Conservation (phyloP, 129 eudicot genomes). For the Apium graveolens region DNA sequence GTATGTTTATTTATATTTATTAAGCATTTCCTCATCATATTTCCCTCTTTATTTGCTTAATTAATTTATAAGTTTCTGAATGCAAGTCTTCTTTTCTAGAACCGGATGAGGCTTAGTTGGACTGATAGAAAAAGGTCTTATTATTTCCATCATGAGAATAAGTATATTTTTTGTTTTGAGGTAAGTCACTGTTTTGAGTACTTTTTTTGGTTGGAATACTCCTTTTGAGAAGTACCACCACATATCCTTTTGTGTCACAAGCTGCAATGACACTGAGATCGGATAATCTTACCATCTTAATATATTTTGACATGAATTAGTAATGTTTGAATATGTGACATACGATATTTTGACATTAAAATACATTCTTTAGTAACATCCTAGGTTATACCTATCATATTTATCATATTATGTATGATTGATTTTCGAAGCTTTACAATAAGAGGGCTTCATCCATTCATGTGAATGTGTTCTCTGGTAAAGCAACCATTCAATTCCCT, state of each 20-base stretch:
- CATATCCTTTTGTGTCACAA: not conserved
- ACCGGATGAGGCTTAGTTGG: too few species aligned
- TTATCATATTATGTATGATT: not conserved
- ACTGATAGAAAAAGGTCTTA: too few species aligned
- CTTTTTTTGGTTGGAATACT: not conserved
- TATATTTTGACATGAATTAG: not conserved
- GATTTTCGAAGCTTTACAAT: conserved; percentile 8
- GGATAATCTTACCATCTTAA: not conserved
- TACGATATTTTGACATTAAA: too few species aligned
- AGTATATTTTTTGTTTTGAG: too few species aligned
- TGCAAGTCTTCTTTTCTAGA: too few species aligned
- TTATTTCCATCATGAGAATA: not conserved
- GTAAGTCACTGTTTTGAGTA: not conserved
- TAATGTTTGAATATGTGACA: not conserved
- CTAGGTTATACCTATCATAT: not conserved
- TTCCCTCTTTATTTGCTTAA: too few species aligned
- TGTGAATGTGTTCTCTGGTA: conserved; percentile 77
- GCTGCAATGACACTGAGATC: not conserved
- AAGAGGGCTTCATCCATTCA: conserved; percentile 74
- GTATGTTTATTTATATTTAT: too few species aligned
- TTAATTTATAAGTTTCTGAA: too few species aligned
- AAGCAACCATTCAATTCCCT: conserved; percentile 74
- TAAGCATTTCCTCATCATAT: too few species aligned
- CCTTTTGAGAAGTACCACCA: not conserved
- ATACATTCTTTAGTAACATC: not conserved